Percentiles rank a stretch among this genome's conserved stretches.
Evolutionary conservation across 2,329 filamentous ascomycete genomes (phyloP).

Genomic region (Colletotrichum tanaceti): DNA sequence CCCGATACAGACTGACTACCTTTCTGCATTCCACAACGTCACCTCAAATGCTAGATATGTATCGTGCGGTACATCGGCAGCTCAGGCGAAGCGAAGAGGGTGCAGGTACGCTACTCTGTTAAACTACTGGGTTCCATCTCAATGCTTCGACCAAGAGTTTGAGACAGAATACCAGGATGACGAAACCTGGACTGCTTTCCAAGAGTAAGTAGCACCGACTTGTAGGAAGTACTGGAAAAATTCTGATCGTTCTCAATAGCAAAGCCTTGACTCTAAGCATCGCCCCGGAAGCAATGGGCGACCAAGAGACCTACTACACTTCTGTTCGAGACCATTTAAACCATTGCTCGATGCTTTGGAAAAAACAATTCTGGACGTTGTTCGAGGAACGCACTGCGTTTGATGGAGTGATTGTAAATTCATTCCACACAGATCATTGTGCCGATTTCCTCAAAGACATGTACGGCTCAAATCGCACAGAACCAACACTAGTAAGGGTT

Average conservation of each 20-base stretch:
- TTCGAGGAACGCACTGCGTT: conserved; percentile 42
- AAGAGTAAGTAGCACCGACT: background rate
- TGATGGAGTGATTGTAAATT: conserved; percentile 43
- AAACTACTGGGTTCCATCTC: conserved; percentile 45
- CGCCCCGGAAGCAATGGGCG: conserved; percentile 42
- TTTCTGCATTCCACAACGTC: conserved; percentile 39
- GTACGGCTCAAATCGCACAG: conserved; percentile 20
- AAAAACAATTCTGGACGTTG: conserved; percentile 45
- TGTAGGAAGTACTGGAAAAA: too few species aligned
- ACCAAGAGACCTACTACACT: conserved; percentile 43
- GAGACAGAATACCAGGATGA: conserved; percentile 46
- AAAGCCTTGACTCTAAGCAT: conserved; percentile 41
- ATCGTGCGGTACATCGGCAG: conserved; percentile 42
- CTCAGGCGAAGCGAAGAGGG: conserved; percentile 36
- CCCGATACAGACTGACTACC: background rate
- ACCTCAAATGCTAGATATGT: conserved; percentile 41
- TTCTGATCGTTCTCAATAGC: too few species aligned
- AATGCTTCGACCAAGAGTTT: conserved; percentile 43
- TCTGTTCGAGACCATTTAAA: conserved; percentile 44
- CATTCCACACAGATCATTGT: conserved; percentile 46
- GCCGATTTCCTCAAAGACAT: conserved; percentile 39
- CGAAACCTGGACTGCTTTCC: conserved; percentile 43
- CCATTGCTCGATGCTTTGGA: conserved; percentile 46
- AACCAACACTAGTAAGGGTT: conserved; percentile 28
- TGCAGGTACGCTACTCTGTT: conserved; percentile 45